phyloP scores from a whole-genome alignment of 192 early-diverging fungal species.

The Backusella luteola region DNA sequence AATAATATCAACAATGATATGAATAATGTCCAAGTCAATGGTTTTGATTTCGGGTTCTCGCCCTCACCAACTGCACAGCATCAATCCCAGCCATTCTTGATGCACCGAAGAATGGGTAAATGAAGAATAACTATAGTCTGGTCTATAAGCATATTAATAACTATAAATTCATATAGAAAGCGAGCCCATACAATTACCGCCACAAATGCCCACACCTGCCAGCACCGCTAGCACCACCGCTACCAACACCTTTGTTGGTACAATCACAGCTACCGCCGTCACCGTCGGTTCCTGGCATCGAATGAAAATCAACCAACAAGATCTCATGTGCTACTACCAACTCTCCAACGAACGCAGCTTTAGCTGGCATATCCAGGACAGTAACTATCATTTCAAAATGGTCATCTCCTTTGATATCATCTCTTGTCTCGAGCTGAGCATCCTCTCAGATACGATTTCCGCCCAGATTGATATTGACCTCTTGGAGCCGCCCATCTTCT shows the following conservation, averaged over 20 bases:
- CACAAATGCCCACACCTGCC: neutral
- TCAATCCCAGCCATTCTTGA: neutral
- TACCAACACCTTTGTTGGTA: neutral
- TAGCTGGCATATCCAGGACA: conserved; percentile 59
- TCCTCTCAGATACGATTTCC: conserved; percentile 43
- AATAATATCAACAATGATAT: neutral
- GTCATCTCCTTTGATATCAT: conserved; percentile 54
- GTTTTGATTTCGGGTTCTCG: neutral
- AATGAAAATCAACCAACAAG: conserved; percentile 52
- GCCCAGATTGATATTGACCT: conserved; percentile 54
- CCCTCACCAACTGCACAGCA: conserved; percentile 5
- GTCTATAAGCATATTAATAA: neutral
- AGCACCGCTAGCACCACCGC: neutral
- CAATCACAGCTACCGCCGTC: conserved; percentile 50
- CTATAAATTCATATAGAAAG: conserved; percentile 2
- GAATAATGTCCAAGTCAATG: neutral
- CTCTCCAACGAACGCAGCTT: conserved; percentile 42
- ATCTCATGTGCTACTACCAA: conserved; percentile 56
- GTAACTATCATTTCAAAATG: conserved; percentile 57
- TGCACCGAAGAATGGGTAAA: conserved; percentile 7
- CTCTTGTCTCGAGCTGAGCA: conserved; percentile 40
- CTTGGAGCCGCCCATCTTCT: conserved; percentile 54
- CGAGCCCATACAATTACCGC: neutral
- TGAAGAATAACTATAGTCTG: neutral
- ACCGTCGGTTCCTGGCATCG: conserved; percentile 64